These are phyloP conservation scores for Candida nitratophila DNA, from an alignment of 805 yeast genomes.

Conservation along the genomic window DNA sequence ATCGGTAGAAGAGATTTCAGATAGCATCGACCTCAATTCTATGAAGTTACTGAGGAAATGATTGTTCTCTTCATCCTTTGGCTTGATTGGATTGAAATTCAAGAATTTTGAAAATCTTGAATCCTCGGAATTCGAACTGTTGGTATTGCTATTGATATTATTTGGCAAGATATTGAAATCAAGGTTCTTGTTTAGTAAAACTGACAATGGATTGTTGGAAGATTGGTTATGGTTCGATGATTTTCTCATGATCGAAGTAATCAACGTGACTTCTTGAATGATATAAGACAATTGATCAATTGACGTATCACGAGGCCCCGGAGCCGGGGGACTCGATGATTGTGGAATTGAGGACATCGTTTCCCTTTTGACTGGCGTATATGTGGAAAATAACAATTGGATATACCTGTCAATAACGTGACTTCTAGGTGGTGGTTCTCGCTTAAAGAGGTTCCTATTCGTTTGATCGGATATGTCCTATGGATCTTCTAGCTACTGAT, in stretches of 20 bases:
- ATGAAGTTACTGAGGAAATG: constrained; percentile 76
- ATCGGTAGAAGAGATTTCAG: constrained; percentile 43
- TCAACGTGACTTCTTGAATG: constrained; percentile 79
- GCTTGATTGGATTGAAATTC: constrained; percentile 4
- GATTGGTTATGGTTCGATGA: constrained; percentile 62
- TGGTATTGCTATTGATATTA: neutral
- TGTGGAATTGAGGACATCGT: neutral
- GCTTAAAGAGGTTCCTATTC: too few relatives aligned
- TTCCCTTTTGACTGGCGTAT: too few relatives aligned
- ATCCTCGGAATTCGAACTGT: neutral
- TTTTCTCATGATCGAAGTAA: constrained; percentile 87
- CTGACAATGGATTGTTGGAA: constrained; percentile 64
- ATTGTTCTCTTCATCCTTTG: constrained; percentile 24
- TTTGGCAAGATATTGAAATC: neutral
- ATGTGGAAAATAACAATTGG: too few relatives aligned
- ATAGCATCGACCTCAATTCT: constrained; percentile 65
- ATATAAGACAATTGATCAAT: constrained; percentile 77
- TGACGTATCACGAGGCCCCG: neutral
- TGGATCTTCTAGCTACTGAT: too few relatives aligned
- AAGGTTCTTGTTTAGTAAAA: constrained; percentile 50
- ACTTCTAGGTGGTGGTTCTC: too few relatives aligned
- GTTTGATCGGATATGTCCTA: too few relatives aligned
- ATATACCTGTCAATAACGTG: too few relatives aligned
- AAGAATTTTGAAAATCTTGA: constrained; percentile 25
- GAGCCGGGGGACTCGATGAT: neutral